A percentile compares a stretch with the other conserved stretches of the same genome.
These are phyloP conservation scores for Lactarius vividus DNA, from an alignment of 768 basidiomycete species.

Conservation along the genomic window DNA sequence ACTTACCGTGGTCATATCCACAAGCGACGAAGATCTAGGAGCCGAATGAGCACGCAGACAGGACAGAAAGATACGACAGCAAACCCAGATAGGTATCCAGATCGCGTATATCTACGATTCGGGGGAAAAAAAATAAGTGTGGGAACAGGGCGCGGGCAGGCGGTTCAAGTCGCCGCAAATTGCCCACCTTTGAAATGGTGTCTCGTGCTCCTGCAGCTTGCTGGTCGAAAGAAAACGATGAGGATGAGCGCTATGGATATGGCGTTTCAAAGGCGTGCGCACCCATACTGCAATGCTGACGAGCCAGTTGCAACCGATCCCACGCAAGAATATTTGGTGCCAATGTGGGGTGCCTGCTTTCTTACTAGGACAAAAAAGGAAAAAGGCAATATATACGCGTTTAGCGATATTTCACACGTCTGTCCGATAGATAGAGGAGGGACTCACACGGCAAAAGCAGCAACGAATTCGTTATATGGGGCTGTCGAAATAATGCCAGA, in stretches of 20 bases:
- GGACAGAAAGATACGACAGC: constrained; percentile 13
- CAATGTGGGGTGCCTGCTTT: constrained; percentile 65
- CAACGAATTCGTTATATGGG: constrained; percentile 57
- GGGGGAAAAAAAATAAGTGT: not conserved
- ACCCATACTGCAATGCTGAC: constrained; percentile 75
- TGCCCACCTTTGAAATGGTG: constrained; percentile 59
- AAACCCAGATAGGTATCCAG: constrained; percentile 76
- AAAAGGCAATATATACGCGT: not conserved
- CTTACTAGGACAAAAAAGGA: constrained; percentile 38
- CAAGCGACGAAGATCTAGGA: constrained; percentile 65
- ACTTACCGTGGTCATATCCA: constrained; percentile 65
- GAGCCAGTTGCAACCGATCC: constrained; percentile 77
- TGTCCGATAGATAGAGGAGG: not conserved
- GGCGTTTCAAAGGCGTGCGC: constrained; percentile 29
- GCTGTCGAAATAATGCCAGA: constrained; percentile 55
- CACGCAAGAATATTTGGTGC: constrained; percentile 71
- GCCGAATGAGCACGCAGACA: not conserved
- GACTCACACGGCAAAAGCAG: constrained; percentile 58
- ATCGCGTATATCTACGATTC: constrained; percentile 49
- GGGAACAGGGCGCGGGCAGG: not conserved
- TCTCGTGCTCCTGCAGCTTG: constrained; percentile 68
- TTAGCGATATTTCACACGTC: not conserved
- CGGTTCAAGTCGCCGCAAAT: not conserved
- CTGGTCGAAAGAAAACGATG: constrained; percentile 36
- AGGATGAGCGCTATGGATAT: not conserved